Base-by-base conservation (phyloP, 306 rosid species). In the Cucurbita maxima region DNA sequence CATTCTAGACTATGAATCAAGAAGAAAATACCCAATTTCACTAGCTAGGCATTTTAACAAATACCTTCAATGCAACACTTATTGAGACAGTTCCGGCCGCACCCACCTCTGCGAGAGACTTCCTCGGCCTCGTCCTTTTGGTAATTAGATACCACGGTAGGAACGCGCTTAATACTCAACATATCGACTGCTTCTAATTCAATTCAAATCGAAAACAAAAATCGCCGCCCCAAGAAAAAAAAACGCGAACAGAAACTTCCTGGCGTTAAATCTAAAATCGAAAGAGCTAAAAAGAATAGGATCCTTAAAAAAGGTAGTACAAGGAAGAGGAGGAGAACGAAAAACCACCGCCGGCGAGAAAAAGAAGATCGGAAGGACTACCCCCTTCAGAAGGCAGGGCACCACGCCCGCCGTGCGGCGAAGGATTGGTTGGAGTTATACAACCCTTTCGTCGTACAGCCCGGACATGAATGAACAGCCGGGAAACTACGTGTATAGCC, bases 331-430 rank as follows among this genome's bases (percentile, higher is more conserved):
- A 25, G 25, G 52, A 47, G 38, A 58, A 8, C n/a, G 48, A 2
- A 58, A 59, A 75, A 58, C 99, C 99, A 37, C 99, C 99, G 20
- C 99, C 97, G 1, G 99, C 99, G 0, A 94, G 97, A 81, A 94
- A 94, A 85, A 94, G 97, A 54, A 94, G 96, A 83, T 94, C 99
- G 43, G 97, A 94, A 73, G 99, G 99, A 72, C 88, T 89, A 72
- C 99, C 99, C 81, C 99, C 99, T 86, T 94, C 99, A 15, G 99
- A 94, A 48, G 99, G 99, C 90, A 91, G 66, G 77, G 99, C 99
- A 68, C 99, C 99, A 82, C 97, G 99, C 76, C 99, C 97, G 76
- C 97, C 99, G 97, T 94, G 99, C 88, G 95, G 97, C 89, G 99
- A 86, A 86, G 97, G 99, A 87, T 87, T 94, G 85, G 81, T 74